A percentile compares a stretch with the other conserved stretches of the same genome.
Evolutionary conservation across 2,329 filamentous ascomycete species (phyloP).

Genomic region (Cordyceps militaris): DNA sequence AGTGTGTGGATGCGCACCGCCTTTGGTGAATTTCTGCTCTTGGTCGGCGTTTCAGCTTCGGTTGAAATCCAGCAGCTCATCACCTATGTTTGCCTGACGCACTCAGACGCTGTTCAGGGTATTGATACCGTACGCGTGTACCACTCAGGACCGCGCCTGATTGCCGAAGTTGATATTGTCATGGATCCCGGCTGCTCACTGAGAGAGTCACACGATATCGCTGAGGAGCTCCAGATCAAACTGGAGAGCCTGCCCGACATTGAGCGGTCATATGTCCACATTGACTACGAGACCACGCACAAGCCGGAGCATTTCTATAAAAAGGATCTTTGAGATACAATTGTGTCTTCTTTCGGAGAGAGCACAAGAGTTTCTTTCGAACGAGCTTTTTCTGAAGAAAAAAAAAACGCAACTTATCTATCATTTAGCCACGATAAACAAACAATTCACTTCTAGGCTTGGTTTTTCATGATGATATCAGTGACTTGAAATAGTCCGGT

Average conservation of each 20-base stretch:
- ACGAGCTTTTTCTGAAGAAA: not conserved
- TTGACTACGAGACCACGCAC: slow-evolving; percentile 94
- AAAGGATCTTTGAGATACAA: slow-evolving; percentile 45
- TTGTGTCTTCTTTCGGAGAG: not conserved
- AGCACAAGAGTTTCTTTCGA: not conserved
- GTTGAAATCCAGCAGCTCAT: slow-evolving; percentile 86
- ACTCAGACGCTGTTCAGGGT: slow-evolving; percentile 70
- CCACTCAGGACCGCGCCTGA: slow-evolving; percentile 78
- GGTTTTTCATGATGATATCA: not conserved
- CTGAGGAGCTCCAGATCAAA: slow-evolving; percentile 90
- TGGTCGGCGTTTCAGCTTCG: slow-evolving; percentile 83
- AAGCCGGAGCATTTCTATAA: slow-evolving; percentile 72
- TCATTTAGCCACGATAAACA: not conserved
- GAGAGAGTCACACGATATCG: slow-evolving; percentile 79
- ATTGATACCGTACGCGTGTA: slow-evolving; percentile 96
- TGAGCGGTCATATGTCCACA: slow-evolving; percentile 91
- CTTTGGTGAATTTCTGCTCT: slow-evolving; percentile 79
- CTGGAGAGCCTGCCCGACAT: slow-evolving; percentile 86
- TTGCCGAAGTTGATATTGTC: slow-evolving; percentile 94
- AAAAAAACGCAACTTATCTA: not conserved
- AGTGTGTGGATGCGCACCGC: slow-evolving; percentile 78
- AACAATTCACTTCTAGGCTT: not conserved
- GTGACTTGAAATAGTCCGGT: too few relatives aligned
- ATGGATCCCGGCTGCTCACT: slow-evolving; percentile 74
- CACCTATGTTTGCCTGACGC: slow-evolving; percentile 86